Base-by-base conservation (phyloP, 352 stramenopile species). In the Pythium periplocum region DNA sequence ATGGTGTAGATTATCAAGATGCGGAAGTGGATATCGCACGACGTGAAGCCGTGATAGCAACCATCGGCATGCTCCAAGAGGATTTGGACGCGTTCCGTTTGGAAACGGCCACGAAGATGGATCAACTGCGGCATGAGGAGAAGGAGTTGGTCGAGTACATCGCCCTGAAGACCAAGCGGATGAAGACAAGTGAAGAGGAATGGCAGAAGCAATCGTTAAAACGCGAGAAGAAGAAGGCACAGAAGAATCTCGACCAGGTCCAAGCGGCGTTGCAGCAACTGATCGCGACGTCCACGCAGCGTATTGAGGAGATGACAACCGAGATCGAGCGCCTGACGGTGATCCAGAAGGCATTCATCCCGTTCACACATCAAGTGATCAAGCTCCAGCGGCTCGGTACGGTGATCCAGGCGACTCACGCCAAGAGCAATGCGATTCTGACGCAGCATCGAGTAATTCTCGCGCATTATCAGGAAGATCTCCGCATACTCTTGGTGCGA, bases 181-280 rank as follows among this genome's bases (percentile, higher is more conserved):
- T 93, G 59, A 87, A 89, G 49, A 69, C 61, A 10, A 89, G 76
- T 17, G 76, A 82, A 4, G 78, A 93, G 50, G 83, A 89, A 45
- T 93, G 83, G 78, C 83, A 93, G 45, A 82, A 82, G 40, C 83
- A 91, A 45, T 87, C 83, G 39, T 59, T 93, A 10, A 86, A 91
- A 59, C 76, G 82, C 7, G 83, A 91, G 31, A 82, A 77, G 51
- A 93, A 93, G 66, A 91, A 89, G 45, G 80, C 83, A 6, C 71
- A 71, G 43, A 86, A 80, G 43, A 87, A 72, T 4, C 61, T 89
- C 2, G 61, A 71, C 3, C 62, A 75, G 30, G 62, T 90, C 31
- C 66, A 89, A 58, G 60, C 80, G 26, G 80, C 76, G 47, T 61
- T 87, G 32, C 41, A 57, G 5, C 46, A 38, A 2, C 55, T 91